Evolutionary conservation across 1,139 yeast genomes (phyloP), one percentile per base, ranked within the genome.

Genomic region (Magnusiomyces clavatus): DNA sequence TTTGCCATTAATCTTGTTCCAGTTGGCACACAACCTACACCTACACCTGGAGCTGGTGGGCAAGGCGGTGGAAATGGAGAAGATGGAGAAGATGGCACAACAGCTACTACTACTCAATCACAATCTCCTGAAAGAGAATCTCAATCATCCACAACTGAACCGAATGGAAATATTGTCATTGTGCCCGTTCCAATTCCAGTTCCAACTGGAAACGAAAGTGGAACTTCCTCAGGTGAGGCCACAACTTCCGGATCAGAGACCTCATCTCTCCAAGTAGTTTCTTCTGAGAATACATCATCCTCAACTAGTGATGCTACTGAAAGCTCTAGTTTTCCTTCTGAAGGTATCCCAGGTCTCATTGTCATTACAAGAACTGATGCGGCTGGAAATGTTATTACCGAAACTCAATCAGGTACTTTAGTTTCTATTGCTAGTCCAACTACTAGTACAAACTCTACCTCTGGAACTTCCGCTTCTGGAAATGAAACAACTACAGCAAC

Each of bases 321-420:
- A 20, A 14, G 48, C 17, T 36, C 53, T 16, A 43, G 16, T 14
- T 13, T 43, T 17, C 52, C 35, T 16, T n/a, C 49, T 16, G 44
- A 29, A 5, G 52, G 52, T 14, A 36, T 46, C 42, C 31, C 49
- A 11, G 24, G 47, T 31, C 50, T 42, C 17, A 8, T 43, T 48
- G 44, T 29, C 46, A 10, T 49, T 37, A 44, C 47, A 35, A 44
- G 40, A 6, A 44, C 47, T 44, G 47, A 44, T 19, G 16, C 40
- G 13, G 35, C 29, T 34, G 45, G 48, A 43, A 49, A 44, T 11
- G 43, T 20, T 17, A 48, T 49, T 16, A 49, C 48, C n/a, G 19
- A 14, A 2, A 37, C 49, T 29, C 48, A 24, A 8, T 16, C 50
- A 13, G 34, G 37, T 2, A 31, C 47, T 13, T 36, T 19, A n/a